These are phyloP conservation scores for Rosa rugosa DNA, from an alignment of 306 rosid species.

Conservation along the genomic window DNA sequence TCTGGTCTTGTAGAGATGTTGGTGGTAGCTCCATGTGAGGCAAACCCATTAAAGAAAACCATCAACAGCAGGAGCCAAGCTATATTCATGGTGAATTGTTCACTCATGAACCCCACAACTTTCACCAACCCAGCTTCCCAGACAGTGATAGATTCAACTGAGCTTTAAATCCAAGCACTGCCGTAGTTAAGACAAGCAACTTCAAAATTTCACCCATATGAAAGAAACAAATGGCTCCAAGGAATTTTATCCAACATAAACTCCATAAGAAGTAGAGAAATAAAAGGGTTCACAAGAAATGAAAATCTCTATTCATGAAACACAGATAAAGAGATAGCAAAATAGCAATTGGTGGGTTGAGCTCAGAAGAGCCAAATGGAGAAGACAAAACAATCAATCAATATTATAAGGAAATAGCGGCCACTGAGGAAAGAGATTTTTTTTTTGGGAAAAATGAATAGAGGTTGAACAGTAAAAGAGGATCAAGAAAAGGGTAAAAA, in stretches of 20 bases:
- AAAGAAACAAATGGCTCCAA: background rate
- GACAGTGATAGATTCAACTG: background rate
- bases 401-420: background rate
- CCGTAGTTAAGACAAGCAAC: slow-evolving; percentile 6
- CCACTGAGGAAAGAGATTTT: background rate
- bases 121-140: slow-evolving; percentile 25
- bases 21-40: slow-evolving; percentile 41
- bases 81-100: slow-evolving; percentile 43
- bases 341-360: background rate
- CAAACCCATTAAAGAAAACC: slow-evolving; percentile 41
- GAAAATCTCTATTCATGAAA: background rate
- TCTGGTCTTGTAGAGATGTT: slow-evolving; percentile 53
- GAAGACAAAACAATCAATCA: background rate
- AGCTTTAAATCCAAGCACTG: slow-evolving; percentile 20
- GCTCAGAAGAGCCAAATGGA: background rate
- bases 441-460: background rate
- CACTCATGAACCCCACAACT: slow-evolving; percentile 18
- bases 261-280: background rate
- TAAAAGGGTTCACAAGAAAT: background rate
- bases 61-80: slow-evolving; percentile 48
- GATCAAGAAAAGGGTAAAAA: background rate
- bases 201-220: background rate
- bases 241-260: background rate
- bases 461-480: background rate
- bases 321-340: background rate